Evolutionary conservation across 2,329 filamentous ascomycete species (phyloP).

Genomic region (Pseudopithomyces maydicus): DNA sequence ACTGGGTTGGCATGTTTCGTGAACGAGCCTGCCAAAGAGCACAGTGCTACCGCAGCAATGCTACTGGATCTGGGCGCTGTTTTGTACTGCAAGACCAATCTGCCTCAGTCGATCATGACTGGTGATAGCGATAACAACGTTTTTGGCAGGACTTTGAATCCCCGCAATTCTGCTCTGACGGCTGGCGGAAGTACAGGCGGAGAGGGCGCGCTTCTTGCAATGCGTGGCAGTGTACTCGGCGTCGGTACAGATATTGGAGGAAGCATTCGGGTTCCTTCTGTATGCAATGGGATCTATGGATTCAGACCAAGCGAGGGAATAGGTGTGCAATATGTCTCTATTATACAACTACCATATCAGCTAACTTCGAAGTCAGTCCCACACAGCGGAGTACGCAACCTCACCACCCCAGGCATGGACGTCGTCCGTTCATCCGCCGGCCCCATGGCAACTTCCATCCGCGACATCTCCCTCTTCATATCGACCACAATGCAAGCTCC

Average conservation of each 20-base stretch:
- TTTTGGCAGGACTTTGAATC: slow-evolving; percentile 65
- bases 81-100: slow-evolving; percentile 70
- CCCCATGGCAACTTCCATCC: slow-evolving; percentile 46
- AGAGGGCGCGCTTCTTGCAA: slow-evolving; percentile 64
- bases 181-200: slow-evolving; percentile 68
- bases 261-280: slow-evolving; percentile 54
- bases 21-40: slow-evolving; percentile 54
- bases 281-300: slow-evolving; percentile 59
- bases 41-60: slow-evolving; percentile 62
- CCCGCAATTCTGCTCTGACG: slow-evolving; percentile 61
- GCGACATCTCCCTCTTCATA: slow-evolving; percentile 47
- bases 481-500: slow-evolving; percentile 43
- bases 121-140: slow-evolving; percentile 66
- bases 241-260: slow-evolving; percentile 64
- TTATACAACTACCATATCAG: background rate
- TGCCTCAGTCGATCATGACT: slow-evolving; percentile 67
- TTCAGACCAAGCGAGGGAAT: slow-evolving; percentile 56
- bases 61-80: slow-evolving; percentile 65
- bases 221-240: slow-evolving; percentile 63
- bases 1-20: slow-evolving; percentile 67
- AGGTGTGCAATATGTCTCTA: background rate
- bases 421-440: slow-evolving; percentile 37
- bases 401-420: slow-evolving; percentile 25
- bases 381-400: slow-evolving; percentile 16
- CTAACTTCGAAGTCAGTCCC: slow-evolving; percentile 41